Base-by-base conservation (phyloP, 371 early-diverging fungal species). In the Smittium culicis region DNA sequence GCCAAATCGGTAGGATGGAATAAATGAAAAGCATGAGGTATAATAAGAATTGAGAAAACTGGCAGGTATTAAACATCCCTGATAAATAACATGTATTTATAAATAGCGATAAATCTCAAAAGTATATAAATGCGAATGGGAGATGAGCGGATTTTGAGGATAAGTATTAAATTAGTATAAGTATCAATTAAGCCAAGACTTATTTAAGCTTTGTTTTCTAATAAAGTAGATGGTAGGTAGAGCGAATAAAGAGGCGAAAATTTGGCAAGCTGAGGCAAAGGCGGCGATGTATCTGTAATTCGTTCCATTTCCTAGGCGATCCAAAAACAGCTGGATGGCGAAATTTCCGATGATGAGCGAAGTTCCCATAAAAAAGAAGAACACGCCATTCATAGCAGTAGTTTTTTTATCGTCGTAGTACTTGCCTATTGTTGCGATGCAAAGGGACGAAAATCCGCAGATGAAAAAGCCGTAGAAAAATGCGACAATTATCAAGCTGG, bases 381-480 rank as follows among this genome's bases (percentile, higher is more conserved):
- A 63, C 5, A 32, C 31, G n/a, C 63, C 63, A 63, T 63, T 63
- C 34, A 63, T n/a, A 32, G 63, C 63, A 11, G 63, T 31, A n/a
- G 35, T 63, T 63, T 35, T 63, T 25, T 1, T 2, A 5, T 31
- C 34, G n/a, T n/a, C 63, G n/a, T 34, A 63, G 35, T 63, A 63
- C 33, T 63, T 63, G 20, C 63, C 63, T 31, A 63, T 63, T 2
- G 35, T 32, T n/a, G 63, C 63, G 31, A 63, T 33, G n/a, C 63
- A 63, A 63, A 34, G n/a, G 5, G 63, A 31, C 1, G 35, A 32
- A 32, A 63, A 63, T 32, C 63, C 63, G 31, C 34, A 63, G n/a
- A 63, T 34, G 33, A 63, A 63, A 33, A 81, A 73, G 0, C 84
- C 82, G 64, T 78, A 82, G 32, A 78, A 60, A 28, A 80, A 69